Evolutionary conservation across 768 basidiomycete genomes (phyloP).

Genomic region (Kwoniella pini): DNA sequence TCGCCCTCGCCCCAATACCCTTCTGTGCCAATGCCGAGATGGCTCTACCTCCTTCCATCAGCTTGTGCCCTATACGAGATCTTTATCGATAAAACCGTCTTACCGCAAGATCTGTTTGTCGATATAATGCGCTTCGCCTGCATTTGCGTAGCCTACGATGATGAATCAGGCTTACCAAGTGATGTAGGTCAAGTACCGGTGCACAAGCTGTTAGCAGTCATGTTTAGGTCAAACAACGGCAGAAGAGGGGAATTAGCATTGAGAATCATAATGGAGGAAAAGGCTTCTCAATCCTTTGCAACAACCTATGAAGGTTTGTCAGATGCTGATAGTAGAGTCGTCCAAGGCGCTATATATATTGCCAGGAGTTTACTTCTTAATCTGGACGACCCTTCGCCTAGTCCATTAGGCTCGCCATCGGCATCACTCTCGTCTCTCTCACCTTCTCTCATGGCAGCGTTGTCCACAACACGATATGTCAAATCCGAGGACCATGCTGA

Average conservation of each 20-base stretch:
- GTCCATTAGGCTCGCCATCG: constrained; percentile 4
- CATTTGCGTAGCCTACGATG: constrained; percentile 35
- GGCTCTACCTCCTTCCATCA: constrained; percentile 30
- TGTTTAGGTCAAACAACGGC: constrained; percentile 35
- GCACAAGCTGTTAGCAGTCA: constrained; percentile 22
- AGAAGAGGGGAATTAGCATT: constrained; percentile 35
- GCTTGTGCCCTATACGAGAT: constrained; percentile 31
- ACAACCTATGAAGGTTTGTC: constrained; percentile 17
- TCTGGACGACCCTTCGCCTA: constrained; percentile 19
- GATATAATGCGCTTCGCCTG: constrained; percentile 34
- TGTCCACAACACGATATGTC: constrained; percentile 29
- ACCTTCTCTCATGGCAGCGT: constrained; percentile 41
- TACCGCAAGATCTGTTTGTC: constrained; percentile 30
- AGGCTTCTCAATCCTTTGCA: neutral
- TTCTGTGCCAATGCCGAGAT: constrained; percentile 18
- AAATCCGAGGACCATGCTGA: constrained; percentile 15
- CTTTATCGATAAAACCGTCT: constrained; percentile 24
- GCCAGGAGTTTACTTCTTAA: constrained; percentile 29
- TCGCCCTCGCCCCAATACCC: constrained; percentile 19
- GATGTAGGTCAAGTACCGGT: constrained; percentile 26
- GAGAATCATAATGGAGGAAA: constrained; percentile 33
- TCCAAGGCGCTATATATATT: constrained; percentile 40
- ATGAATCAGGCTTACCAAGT: constrained; percentile 14
- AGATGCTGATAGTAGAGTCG: constrained; percentile 30
- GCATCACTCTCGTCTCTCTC: constrained; percentile 36